Conservation (phyloP, 1,284 basidiomycete genomes). For the Apiotrichum laibachii region DNA sequence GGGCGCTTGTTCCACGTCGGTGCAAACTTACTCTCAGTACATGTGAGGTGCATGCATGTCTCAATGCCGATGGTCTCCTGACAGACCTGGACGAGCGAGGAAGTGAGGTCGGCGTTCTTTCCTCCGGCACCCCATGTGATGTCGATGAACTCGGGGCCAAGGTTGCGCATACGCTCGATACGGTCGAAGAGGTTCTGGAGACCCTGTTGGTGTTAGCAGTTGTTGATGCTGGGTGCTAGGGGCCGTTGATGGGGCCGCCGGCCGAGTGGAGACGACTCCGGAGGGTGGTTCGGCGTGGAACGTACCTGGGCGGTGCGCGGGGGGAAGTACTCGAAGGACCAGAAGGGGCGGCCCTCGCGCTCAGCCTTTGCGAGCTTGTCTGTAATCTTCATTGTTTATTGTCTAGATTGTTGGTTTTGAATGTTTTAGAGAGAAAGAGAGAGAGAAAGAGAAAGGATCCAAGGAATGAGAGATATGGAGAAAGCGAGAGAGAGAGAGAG, state of each 20-base stretch:
- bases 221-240: not conserved
- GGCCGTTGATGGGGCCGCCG: not conserved
- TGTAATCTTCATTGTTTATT: conserved; percentile 73
- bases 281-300: not conserved
- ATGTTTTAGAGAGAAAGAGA: not conserved
- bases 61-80: conserved; percentile 88
- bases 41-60: conserved; percentile 97
- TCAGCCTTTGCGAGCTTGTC: conserved; percentile 80
- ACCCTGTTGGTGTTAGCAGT: conserved; percentile 58
- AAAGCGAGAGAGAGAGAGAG: not conserved
- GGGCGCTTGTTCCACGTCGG: too few relatives aligned
- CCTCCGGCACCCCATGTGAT: conserved; percentile 99
- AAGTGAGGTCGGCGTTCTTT: conserved; percentile 84
- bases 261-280: not conserved
- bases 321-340: conserved; percentile 97
- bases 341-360: conserved; percentile 80
- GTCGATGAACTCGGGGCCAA: conserved; percentile 97
- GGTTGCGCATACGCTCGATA: conserved; percentile 92
- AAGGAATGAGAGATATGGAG: not conserved
- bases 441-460: too few relatives aligned
- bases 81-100: conserved; percentile 94
- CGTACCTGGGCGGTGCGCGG: conserved; percentile 84
- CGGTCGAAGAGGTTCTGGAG: conserved; percentile 92
- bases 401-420: not conserved
- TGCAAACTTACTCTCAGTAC: conserved; percentile 70